Base-by-base conservation (phyloP, 2,329 filamentous ascomycete genomes). In the Dothideomycetes sp. region DNA sequence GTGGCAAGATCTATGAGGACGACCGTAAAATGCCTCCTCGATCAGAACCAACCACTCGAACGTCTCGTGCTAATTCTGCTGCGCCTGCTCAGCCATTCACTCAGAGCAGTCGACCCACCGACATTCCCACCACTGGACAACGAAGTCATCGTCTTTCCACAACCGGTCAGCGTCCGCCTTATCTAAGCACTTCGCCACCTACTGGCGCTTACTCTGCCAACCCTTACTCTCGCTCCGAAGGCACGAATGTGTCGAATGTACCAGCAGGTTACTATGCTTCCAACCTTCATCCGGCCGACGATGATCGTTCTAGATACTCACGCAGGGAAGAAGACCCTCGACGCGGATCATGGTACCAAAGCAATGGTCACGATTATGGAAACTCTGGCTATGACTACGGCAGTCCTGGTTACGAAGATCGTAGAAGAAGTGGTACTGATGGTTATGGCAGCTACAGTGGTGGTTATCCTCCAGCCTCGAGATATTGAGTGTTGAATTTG, bases 1-100 rank as follows among this genome's bases (percentile, higher is more conserved):
- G 61, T 18, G 78, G 76, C 6, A 81, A 78, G 54, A 55, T 65
- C 3, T 73, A 78, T 45, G 65, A 69, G 12, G 66, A 67, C 9
- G 48, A 51, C 27, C 28, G 36, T 15, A 53, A 48, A 23, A 40
- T 32, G n/a, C 20, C 22, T n/a, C 20, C 27, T 23, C 44, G 36
- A 19, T 22, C 43, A 10, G 43, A 45, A 6, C 12, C 30, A 18
- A 15, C 30, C 12, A 43, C 34, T 13, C 41, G 46, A 24, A 20
- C 44, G 6, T 39, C 40, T 2, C 34, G 44, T 4, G 35, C 42
- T n/a, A 45, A 46, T 19, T 45, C 46, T 10, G 31, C 39, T 17
- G 32, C 39, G 17, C 42, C 45, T 5, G 34, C 35, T 23, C 43
- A 45, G 10, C 32, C 41, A 15, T 29, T 33, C 27, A 35, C 33